Conservation (phyloP, 2,329 filamentous ascomycete genomes). For the Exophiala bonariae region DNA sequence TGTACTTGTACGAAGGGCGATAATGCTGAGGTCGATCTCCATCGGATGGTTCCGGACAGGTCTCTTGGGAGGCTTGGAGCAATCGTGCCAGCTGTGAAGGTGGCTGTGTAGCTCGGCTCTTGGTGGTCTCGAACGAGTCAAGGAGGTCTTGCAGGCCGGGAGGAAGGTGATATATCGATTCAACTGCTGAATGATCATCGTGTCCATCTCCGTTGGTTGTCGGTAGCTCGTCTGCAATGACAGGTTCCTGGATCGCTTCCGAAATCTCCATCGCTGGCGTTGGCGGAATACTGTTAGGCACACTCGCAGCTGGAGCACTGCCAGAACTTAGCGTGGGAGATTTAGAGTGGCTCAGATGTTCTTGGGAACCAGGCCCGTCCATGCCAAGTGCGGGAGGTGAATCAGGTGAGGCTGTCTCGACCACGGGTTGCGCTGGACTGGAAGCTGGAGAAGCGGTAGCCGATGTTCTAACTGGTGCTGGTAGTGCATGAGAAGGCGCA, state of each 20-base stretch:
- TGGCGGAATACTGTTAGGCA: slow-evolving; percentile 43
- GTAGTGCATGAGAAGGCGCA: slow-evolving; percentile 45
- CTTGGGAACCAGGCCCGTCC: slow-evolving; percentile 42
- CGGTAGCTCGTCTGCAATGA: slow-evolving; percentile 39
- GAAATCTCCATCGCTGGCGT: slow-evolving; percentile 50
- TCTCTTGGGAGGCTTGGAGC: slow-evolving; percentile 72
- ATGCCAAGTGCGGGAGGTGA: slow-evolving; percentile 31
- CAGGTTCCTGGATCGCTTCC: slow-evolving; percentile 35
- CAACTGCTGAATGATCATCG: slow-evolving; percentile 56
- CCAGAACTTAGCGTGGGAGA: slow-evolving; percentile 52
- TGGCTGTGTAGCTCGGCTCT: slow-evolving; percentile 62
- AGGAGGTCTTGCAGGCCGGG: slow-evolving; percentile 85
- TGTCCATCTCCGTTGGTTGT: slow-evolving; percentile 54
- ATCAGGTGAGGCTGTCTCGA: slow-evolving; percentile 39
- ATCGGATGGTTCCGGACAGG: slow-evolving; percentile 73
- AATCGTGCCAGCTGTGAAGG: slow-evolving; percentile 71
- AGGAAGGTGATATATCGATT: slow-evolving; percentile 91
- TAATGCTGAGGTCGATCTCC: slow-evolving; percentile 81
- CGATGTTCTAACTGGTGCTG: slow-evolving; percentile 52
- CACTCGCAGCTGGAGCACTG: slow-evolving; percentile 43
- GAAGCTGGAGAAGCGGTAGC: slow-evolving; percentile 60
- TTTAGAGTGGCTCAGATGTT: slow-evolving; percentile 42
- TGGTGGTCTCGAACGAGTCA: slow-evolving; percentile 84
- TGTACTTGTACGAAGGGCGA: slow-evolving; percentile 77
- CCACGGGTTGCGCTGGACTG: slow-evolving; percentile 49